phyloP scores from a whole-genome alignment of 495 filamentous ascomycete species.

The Penicillium coffeae region DNA sequence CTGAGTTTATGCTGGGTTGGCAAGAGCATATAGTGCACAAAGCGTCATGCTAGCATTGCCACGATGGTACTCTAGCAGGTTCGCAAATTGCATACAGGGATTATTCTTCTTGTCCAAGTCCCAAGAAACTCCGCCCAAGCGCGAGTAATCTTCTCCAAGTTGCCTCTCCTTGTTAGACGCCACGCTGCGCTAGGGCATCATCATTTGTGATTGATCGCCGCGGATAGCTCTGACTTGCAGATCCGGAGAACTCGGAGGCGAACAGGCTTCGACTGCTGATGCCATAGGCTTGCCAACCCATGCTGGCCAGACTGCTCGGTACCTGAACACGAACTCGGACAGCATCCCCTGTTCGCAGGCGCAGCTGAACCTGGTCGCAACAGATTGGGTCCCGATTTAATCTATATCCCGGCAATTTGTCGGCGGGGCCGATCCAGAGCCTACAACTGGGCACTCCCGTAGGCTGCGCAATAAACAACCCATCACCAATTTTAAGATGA shows the following conservation, averaged over 20 bases:
- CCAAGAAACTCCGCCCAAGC: background rate
- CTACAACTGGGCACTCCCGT: background rate
- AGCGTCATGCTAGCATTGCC: too few relatives aligned
- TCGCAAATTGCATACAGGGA: too few relatives aligned
- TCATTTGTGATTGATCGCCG: slow-evolving; percentile 19
- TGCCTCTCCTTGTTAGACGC: background rate
- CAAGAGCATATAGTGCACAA: too few relatives aligned
- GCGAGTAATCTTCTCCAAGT: background rate
- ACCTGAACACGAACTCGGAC: slow-evolving; percentile 3
- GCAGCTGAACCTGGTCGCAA: slow-evolving; percentile 11
- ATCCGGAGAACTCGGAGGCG: slow-evolving; percentile 10
- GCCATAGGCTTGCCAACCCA: background rate
- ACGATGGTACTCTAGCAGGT: too few relatives aligned
- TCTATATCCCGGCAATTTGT: slow-evolving; percentile 4
- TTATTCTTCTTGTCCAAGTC: background rate
- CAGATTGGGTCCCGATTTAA: background rate
- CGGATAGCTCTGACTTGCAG: slow-evolving; percentile 7
- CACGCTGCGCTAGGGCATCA: slow-evolving; percentile 4
- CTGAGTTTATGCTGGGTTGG: too few relatives aligned
- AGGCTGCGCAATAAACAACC: background rate
- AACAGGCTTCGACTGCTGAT: slow-evolving; percentile 1
- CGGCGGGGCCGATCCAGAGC: slow-evolving; percentile 5
- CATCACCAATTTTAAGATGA: too few relatives aligned
- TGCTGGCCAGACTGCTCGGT: background rate
- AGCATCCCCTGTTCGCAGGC: slow-evolving; percentile 4